These are phyloP conservation scores for Sporothrix inflata DNA, from an alignment of 2,329 filamentous ascomycete species.

Conservation along the genomic window DNA sequence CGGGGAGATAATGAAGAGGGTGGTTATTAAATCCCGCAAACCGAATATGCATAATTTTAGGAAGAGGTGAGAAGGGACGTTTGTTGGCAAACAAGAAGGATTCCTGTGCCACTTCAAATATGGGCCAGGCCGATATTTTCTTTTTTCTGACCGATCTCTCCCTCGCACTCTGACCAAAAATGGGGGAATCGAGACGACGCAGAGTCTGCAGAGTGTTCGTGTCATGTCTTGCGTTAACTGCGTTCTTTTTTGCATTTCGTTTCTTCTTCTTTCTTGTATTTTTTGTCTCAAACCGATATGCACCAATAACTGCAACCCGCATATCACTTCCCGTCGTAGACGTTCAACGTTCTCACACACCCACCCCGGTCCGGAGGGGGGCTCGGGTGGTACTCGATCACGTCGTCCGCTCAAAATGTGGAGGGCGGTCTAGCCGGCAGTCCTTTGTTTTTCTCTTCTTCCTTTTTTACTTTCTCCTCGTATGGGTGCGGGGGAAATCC, in stretches of 20 bases:
- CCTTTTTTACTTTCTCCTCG: not conserved
- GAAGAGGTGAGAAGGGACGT: not conserved
- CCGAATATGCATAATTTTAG: not conserved
- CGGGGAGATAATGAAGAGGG: not conserved
- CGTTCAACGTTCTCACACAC: not conserved
- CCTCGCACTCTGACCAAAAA: not conserved
- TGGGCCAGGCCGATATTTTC: too few relatives aligned
- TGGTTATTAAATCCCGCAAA: slow-evolving; percentile 2
- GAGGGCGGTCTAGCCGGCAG: not conserved
- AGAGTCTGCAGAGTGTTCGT: not conserved
- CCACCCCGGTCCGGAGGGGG: slow-evolving; percentile 11
- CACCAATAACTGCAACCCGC: not conserved
- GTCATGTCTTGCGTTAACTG: not conserved
- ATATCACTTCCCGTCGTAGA: not conserved
- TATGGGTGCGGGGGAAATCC: not conserved
- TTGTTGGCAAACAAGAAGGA: not conserved
- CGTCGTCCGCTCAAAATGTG: not conserved
- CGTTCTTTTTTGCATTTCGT: not conserved
- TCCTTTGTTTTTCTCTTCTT: not conserved
- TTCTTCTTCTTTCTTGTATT: not conserved
- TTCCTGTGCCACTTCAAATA: not conserved
- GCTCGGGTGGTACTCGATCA: not conserved
- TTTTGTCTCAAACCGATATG: too few relatives aligned
- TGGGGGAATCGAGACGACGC: too few relatives aligned
- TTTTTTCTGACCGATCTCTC: not conserved